phyloP scores from a whole-genome alignment of 257 asterid genomes.

The Ehretia macrophylla region DNA sequence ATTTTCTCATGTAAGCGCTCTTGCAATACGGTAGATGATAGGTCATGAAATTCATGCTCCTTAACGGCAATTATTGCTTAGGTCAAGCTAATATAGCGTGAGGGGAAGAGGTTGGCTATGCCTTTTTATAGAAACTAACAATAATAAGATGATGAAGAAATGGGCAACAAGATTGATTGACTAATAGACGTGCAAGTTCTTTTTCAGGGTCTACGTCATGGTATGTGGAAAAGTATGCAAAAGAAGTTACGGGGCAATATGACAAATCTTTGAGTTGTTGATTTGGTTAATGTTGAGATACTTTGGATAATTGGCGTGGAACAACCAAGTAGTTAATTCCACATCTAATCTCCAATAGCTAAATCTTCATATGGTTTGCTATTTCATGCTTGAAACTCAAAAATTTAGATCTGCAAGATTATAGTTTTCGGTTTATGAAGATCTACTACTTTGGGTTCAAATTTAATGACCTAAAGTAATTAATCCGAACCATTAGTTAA shows the following conservation, averaged over 20 bases:
- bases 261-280: conserved; percentile 35
- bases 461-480: too few species aligned
- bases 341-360: too few species aligned
- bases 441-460: too few species aligned
- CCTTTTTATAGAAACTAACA: conserved; percentile 10
- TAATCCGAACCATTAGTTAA: too few species aligned
- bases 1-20: too few species aligned
- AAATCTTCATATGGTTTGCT: too few species aligned
- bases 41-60: conserved; percentile 31
- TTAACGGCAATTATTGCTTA: conserved; percentile 35
- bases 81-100: conserved; percentile 50
- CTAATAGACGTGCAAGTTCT: background rate
- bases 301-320: background rate
- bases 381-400: too few species aligned
- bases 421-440: too few species aligned
- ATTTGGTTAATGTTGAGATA: conserved; percentile 14
- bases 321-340: too few species aligned
- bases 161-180: conserved; percentile 12
- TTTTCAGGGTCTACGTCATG: conserved; percentile 14
- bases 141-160: conserved; percentile 12
- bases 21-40: too few species aligned
- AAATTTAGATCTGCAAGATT: too few species aligned
- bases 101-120: conserved; percentile 18
- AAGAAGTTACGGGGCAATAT: conserved; percentile 24
- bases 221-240: conserved; percentile 23